Evolutionary conservation across 2,329 filamentous ascomycete genomes (phyloP), one percentile per base, ranked within the genome.

Genomic region (Colletotrichum sp.): DNA sequence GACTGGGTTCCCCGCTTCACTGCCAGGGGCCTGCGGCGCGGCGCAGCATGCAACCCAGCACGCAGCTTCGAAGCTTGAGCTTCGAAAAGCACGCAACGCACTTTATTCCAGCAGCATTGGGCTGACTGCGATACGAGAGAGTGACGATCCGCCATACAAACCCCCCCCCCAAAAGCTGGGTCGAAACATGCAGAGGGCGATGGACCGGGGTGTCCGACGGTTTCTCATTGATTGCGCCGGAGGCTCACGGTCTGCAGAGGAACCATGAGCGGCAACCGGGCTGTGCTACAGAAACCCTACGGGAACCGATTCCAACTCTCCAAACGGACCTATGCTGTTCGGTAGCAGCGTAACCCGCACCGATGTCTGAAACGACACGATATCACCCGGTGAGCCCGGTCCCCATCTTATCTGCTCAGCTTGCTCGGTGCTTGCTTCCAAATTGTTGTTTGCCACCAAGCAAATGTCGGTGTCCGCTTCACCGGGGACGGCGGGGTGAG

Each of bases 311-410:
- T 52, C 43, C 43, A 52, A 52, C 43, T 52, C 43, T 52, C 43
- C 7, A 52, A 52, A 52, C 12, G 43, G n/a, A 36, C 39, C 52
- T 67, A 32, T 48, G 52, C 8, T n/a, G 13, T 48, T 36, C 57
- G 26, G 64, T n/a, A 68, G 26, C 67, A 64, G 39, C 36, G 60
- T 26, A 55, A 61, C 63, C 36, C 73, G 39, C 69, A 75, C 64
- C 69, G 57, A 48, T 48, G 64, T 75, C 70, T 75, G 73, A 75
- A 75, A 75, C 73, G 55, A 68, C 68, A 64, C 69, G 63, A 75
- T 75, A 75, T 75, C 73, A 75, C 73, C 73, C 70, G 57, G 73
- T 65, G 73, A 72, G 73, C 63, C 63, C 39, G 24, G 43, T 52
- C 24, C 67, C 57, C 34, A 61, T 65, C 28, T 43, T 48, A 43